Conservation (phyloP, 139 green algal species). For the Deuterostichococcus epilithicus region DNA sequence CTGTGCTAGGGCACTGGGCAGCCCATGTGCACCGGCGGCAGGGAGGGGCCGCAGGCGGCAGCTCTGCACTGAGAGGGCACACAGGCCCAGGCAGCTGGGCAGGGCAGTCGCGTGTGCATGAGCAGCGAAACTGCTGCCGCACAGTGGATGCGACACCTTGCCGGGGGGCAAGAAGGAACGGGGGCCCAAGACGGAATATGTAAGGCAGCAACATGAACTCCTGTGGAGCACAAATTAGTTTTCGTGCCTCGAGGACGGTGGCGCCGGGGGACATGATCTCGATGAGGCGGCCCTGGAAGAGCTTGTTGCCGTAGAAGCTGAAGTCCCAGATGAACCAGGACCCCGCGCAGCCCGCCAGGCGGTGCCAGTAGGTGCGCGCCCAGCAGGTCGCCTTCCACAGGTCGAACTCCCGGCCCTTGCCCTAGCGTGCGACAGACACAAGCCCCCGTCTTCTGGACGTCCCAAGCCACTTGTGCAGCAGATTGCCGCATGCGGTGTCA, state of each 20-base stretch:
- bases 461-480: not conserved
- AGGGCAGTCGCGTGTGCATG: too few relatives aligned
- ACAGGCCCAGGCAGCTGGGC: too few relatives aligned
- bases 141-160: not conserved
- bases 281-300: conserved; percentile 52
- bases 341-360: conserved; percentile 3
- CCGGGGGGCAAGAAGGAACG: not conserved
- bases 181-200: not conserved
- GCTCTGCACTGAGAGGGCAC: too few relatives aligned
- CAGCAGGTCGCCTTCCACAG: not conserved
- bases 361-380: conserved; percentile 9
- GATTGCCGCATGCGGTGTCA: too few relatives aligned
- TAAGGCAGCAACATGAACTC: not conserved
- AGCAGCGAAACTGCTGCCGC: not conserved
- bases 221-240: not conserved
- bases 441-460: not conserved
- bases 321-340: conserved; percentile 30
- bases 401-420: not conserved
- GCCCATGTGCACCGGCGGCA: not conserved
- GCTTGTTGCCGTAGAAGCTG: conserved; percentile 53
- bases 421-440: not conserved
- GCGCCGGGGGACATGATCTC: conserved; percentile 23
- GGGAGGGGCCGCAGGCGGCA: too few relatives aligned
- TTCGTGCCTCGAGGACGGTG: conserved; percentile 22
- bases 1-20: not conserved